A percentile compares a stretch with the other conserved stretches of the same genome.
Conservation (phyloP, 768 basidiomycete genomes). For the Rhodotorula toruloides region DNA sequence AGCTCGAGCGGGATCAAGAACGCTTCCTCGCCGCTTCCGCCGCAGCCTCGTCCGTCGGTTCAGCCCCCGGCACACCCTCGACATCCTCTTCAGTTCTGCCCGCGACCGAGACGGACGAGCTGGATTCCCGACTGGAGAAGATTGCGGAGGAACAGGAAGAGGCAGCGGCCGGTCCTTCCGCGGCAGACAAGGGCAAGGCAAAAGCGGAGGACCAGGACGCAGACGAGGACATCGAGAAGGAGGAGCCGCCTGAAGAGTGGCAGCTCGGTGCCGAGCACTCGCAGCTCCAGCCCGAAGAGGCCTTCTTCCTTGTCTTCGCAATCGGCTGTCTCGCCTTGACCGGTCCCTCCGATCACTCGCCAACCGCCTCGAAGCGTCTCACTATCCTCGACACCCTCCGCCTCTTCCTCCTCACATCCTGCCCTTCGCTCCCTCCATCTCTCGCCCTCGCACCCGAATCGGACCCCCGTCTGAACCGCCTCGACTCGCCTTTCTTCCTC, state of each 20-base stretch:
- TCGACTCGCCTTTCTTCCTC: slow-evolving; percentile 65
- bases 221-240: slow-evolving; percentile 14
- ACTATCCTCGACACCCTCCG: slow-evolving; percentile 28
- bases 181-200: not conserved
- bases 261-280: slow-evolving; percentile 41
- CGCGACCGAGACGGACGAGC: slow-evolving; percentile 2
- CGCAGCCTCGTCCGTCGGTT: slow-evolving; percentile 26
- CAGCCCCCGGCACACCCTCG: not conserved
- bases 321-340: slow-evolving; percentile 31
- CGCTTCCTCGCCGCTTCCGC: slow-evolving; percentile 40
- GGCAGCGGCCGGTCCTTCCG: too few relatives aligned
- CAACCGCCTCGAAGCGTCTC: not conserved
- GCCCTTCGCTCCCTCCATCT: not conserved
- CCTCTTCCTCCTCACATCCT: slow-evolving; percentile 29
- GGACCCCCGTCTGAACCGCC: slow-evolving; percentile 26
- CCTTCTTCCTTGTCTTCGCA: slow-evolving; percentile 44
- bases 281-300: slow-evolving; percentile 45
- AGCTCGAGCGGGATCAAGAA: slow-evolving; percentile 68
- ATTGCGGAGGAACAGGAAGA: slow-evolving; percentile 12
- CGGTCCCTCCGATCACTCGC: not conserved
- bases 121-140: slow-evolving; percentile 5
- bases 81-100: not conserved
- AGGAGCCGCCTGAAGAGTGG: slow-evolving; percentile 24
- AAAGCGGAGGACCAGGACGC: not conserved
- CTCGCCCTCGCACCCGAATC: not conserved